Evolutionary conservation across 139 green algal genomes (phyloP).

Genomic region (Chlamydomonas applanata): DNA sequence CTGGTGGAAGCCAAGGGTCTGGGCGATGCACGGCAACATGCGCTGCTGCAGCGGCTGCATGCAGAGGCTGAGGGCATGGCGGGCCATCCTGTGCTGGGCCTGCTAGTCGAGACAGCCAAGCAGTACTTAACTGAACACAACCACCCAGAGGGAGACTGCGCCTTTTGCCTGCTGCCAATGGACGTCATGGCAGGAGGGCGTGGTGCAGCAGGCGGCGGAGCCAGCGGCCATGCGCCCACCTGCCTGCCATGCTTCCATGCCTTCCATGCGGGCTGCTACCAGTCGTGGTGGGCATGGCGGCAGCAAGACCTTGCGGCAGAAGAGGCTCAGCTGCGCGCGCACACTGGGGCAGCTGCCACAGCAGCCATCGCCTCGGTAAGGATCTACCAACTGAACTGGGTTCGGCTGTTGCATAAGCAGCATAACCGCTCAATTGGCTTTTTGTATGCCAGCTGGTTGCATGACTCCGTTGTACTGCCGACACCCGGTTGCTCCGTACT

Average conservation of each 20-base stretch:
- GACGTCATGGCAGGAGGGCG: neutral
- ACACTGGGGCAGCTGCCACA: neutral
- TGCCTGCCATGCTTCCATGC: neutral
- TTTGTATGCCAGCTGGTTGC: too few species aligned
- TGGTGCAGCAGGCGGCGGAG: neutral
- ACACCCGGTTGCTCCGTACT: too few species aligned
- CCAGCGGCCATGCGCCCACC: neutral
- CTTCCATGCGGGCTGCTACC: neutral
- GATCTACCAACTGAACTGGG: neutral
- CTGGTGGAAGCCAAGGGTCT: slow-evolving; percentile 11
- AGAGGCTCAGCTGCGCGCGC: neutral
- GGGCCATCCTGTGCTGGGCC: slow-evolving; percentile 7
- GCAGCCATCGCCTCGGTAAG: neutral
- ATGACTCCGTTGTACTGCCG: too few species aligned
- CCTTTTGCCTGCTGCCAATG: slow-evolving; percentile 11
- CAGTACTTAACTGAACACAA: slow-evolving; percentile 17
- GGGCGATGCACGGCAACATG: neutral
- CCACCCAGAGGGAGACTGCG: slow-evolving; percentile 14
- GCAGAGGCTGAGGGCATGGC: neutral
- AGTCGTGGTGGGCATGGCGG: neutral
- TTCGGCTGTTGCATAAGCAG: too few species aligned
- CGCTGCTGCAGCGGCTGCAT: neutral
- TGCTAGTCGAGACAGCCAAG: slow-evolving; percentile 11
- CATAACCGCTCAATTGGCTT: too few species aligned
- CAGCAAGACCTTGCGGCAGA: neutral